phyloP scores from a whole-genome alignment of 129 eudicot genomes.

The Calendula officinalis region DNA sequence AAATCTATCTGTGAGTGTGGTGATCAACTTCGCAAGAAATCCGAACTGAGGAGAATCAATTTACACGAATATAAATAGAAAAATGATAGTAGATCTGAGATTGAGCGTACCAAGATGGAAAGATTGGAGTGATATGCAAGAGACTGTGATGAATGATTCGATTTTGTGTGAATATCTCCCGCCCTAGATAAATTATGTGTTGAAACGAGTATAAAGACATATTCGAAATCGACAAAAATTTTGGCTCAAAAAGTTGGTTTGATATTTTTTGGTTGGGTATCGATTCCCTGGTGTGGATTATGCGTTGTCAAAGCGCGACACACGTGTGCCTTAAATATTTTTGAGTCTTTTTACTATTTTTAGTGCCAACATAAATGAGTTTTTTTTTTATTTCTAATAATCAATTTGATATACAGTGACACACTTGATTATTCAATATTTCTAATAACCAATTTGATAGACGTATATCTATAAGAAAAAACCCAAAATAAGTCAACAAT shows the following conservation, averaged over 20 bases:
- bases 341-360: no score
- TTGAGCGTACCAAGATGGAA: conserved; percentile 33
- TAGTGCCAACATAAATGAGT: no score
- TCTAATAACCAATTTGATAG: no score
- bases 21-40: conserved; percentile 1
- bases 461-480: no score
- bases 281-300: neutral
- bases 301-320: no score
- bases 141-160: neutral
- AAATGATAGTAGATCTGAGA: conserved; percentile 28
- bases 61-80: neutral
- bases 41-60: neutral
- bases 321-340: no score
- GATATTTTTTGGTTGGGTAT: neutral
- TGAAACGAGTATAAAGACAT: conserved; percentile 10
- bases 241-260: neutral
- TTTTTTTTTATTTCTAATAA: no score
- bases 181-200: neutral
- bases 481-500: no score
- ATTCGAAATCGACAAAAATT: neutral
- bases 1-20: neutral
- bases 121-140: neutral
- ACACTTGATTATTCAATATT: no score
- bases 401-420: no score
- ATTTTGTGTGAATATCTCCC: conserved; percentile 16